Evolutionary conservation across 1,139 yeast genomes (phyloP).

Genomic region (Taphrina flavorubra): DNA sequence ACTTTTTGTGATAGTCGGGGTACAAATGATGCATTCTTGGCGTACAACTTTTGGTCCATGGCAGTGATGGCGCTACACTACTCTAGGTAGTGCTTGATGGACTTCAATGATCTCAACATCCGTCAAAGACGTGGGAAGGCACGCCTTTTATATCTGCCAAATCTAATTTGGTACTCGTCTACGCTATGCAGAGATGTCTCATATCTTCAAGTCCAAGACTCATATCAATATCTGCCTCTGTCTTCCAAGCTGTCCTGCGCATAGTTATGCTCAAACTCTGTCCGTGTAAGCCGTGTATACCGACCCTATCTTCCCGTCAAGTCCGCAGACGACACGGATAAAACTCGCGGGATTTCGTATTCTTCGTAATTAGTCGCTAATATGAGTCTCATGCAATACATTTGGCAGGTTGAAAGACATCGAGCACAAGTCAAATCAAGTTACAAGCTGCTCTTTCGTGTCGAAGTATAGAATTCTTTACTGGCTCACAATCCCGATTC

Average conservation of each 20-base stretch:
- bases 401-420: not conserved
- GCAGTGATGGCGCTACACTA: not conserved
- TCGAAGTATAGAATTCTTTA: too few species aligned
- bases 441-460: too few species aligned
- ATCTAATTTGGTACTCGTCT: not conserved
- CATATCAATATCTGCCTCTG: too few species aligned
- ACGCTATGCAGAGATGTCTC: too few species aligned
- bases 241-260: too few species aligned
- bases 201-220: too few species aligned
- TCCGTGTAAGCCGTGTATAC: not conserved
- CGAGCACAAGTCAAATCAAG: not conserved
- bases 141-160: not conserved
- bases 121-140: not conserved
- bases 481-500: too few species aligned
- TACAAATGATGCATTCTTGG: conserved; percentile 38
- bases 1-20: conserved; percentile 30
- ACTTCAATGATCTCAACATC: too few species aligned
- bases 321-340: not conserved
- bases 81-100: too few species aligned
- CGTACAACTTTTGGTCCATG: conserved; percentile 33
- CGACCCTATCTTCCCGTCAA: not conserved
- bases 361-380: not conserved
- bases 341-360: not conserved
- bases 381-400: too few species aligned
- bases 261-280: not conserved